phyloP scores from a whole-genome alignment of 257 asterid genomes.

The Coffea canephora region DNA sequence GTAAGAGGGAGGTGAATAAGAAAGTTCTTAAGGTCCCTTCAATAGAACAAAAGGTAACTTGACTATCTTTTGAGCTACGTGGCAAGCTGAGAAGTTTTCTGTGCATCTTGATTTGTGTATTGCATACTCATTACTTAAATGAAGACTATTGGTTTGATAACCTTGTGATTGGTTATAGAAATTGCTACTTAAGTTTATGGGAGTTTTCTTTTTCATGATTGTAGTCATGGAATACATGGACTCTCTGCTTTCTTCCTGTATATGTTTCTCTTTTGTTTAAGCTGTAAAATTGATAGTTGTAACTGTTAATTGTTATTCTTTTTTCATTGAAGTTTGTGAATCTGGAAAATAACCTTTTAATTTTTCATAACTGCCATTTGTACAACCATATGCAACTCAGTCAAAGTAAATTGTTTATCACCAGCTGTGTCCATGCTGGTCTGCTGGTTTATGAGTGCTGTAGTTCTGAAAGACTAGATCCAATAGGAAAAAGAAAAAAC shows the following conservation, averaged over 20 bases:
- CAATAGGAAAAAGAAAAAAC: not conserved
- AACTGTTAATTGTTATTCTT: not conserved
- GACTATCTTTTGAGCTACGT: not conserved
- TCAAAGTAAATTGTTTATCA: not conserved
- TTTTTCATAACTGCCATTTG: not conserved
- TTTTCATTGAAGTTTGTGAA: not conserved
- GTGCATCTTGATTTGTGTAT: not conserved
- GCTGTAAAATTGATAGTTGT: not conserved
- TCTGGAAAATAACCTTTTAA: not conserved
- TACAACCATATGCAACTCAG: not conserved
- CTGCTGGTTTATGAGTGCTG: not conserved
- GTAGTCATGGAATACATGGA: not conserved
- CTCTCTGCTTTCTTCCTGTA: not conserved
- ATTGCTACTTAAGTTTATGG: not conserved
- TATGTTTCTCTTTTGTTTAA: not conserved
- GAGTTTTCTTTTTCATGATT: not conserved
- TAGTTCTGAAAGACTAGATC: not conserved
- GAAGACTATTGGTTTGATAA: not conserved
- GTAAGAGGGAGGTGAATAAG: constrained; percentile 96
- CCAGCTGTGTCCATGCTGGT: not conserved
- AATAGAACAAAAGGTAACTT: constrained; percentile 76
- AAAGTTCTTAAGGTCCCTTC: constrained; percentile 95
- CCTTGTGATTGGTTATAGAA: not conserved
- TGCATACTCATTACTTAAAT: not conserved
- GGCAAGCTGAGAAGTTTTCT: not conserved